These are phyloP conservation scores for Telfairia occidentalis DNA, from an alignment of 331 rosid species.

Conservation along the genomic window DNA sequence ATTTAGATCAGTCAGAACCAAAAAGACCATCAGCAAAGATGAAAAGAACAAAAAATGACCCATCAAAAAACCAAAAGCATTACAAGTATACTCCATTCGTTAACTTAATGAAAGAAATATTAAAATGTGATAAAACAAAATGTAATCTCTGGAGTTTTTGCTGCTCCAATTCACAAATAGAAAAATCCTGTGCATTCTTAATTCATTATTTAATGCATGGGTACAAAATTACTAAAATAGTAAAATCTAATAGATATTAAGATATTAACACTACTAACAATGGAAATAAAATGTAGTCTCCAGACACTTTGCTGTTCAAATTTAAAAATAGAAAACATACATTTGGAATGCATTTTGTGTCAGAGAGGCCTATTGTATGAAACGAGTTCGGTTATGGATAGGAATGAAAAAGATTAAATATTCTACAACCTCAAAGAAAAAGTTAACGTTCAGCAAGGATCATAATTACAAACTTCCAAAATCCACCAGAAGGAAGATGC, in stretches of 20 bases:
- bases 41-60: background rate
- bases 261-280: background rate
- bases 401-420: background rate
- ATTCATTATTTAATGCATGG: background rate
- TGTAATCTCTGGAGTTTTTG: background rate
- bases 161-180: background rate
- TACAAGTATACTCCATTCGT: background rate
- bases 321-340: background rate
- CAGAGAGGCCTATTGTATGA: background rate
- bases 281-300: background rate
- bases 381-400: background rate
- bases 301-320: background rate
- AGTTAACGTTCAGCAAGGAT: conserved; percentile 7
- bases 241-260: background rate
- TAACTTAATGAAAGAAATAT: background rate
- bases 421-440: background rate
- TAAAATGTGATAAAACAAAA: background rate
- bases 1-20: background rate
- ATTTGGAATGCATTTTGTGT: background rate
- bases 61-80: background rate
- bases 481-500: conserved; percentile 12
- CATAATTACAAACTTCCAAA: background rate
- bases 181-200: background rate
- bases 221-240: background rate
- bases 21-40: background rate